Conservation (phyloP, 345 rosid genomes). For the Acer yangbiense region DNA sequence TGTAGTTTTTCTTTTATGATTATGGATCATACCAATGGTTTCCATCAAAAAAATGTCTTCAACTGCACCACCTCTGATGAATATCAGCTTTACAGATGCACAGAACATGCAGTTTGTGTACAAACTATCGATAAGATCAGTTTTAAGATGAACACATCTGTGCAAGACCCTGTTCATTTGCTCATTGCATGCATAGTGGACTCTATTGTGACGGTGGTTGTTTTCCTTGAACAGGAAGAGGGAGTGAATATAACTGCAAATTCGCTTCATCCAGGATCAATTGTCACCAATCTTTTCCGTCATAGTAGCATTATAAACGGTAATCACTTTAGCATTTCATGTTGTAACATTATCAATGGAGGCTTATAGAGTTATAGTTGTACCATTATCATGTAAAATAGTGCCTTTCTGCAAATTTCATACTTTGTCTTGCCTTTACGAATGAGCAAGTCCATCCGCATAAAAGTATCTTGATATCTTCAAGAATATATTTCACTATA, state of each 20-base stretch:
- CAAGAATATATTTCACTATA: neutral
- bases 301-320: constrained; percentile 46
- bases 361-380: neutral
- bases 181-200: neutral
- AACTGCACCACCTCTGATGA: neutral
- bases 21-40: neutral
- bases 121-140: neutral
- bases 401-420: neutral
- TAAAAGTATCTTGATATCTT: neutral
- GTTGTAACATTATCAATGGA: neutral
- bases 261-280: constrained; percentile 79
- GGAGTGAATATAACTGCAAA: constrained; percentile 61
- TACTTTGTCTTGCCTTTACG: neutral
- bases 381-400: neutral
- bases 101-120: neutral
- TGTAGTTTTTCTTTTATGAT: neutral
- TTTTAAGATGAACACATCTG: neutral
- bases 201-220: neutral
- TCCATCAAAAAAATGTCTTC: too few relatives aligned
- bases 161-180: neutral
- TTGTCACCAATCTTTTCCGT: constrained; percentile 63
- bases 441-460: neutral
- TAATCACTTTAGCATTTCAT: constrained; percentile 21
- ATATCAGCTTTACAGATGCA: neutral
- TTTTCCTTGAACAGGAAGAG: constrained; percentile 52